Evolutionary conservation across 345 rosid genomes (phyloP).

Genomic region (Bretschneidera sinensis): DNA sequence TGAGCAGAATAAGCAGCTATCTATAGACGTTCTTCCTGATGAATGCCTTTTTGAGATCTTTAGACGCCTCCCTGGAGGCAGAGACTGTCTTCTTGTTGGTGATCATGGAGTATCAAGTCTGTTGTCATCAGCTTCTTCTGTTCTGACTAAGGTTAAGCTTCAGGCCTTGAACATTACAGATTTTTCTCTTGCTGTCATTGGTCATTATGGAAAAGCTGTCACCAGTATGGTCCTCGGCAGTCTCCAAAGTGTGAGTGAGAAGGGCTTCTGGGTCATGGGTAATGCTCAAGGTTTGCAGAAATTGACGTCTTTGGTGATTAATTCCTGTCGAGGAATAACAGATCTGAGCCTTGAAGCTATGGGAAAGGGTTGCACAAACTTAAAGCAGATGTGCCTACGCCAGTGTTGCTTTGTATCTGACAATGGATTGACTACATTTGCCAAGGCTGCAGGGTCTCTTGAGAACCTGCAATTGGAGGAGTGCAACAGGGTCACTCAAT

Average conservation of each 20-base stretch:
- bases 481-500: constrained; percentile 45
- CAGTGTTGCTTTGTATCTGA: constrained; percentile 60
- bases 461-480: constrained; percentile 70
- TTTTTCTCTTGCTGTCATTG: constrained; percentile 66
- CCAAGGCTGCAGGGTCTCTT: constrained; percentile 49
- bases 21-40: constrained; percentile 62
- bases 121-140: constrained; percentile 42
- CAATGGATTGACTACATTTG: constrained; percentile 48
- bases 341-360: constrained; percentile 62
- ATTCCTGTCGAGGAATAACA: constrained; percentile 58
- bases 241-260: constrained; percentile 60
- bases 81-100: constrained; percentile 64
- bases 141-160: constrained; percentile 53
- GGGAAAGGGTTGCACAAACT: constrained; percentile 46
- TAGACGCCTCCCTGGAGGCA: constrained; percentile 43
- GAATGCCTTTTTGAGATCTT: constrained; percentile 79
- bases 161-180: constrained; percentile 69
- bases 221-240: too few relatives aligned
- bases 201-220: constrained; percentile 62
- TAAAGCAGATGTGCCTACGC: constrained; percentile 64
- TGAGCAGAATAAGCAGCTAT: constrained; percentile 32
- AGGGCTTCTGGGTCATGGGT: constrained; percentile 88
- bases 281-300: constrained; percentile 59
- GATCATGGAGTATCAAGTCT: constrained; percentile 65
- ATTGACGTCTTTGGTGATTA: constrained; percentile 39